A percentile compares a stretch with the other conserved stretches of the same genome.
These are phyloP conservation scores for Thelephora ganbajun DNA, from an alignment of 768 basidiomycete genomes.

Conservation along the genomic window DNA sequence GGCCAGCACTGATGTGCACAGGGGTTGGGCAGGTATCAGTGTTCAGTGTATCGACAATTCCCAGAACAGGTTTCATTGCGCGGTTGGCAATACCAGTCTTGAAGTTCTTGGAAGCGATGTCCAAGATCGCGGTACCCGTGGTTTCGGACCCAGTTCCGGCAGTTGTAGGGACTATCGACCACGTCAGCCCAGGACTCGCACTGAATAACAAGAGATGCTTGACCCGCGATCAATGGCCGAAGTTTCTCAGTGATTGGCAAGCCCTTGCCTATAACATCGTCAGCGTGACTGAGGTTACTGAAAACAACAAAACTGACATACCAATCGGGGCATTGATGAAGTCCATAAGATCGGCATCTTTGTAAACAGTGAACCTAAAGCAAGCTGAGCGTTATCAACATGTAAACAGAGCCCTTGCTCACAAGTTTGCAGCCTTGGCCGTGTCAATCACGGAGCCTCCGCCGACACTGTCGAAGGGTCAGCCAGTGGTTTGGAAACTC, in stretches of 20 bases:
- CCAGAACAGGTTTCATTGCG: conserved; percentile 81
- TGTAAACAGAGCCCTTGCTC: conserved; percentile 8
- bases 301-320: not conserved
- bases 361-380: conserved; percentile 74
- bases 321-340: conserved; percentile 88
- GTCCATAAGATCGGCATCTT: conserved; percentile 85
- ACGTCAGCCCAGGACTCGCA: not conserved
- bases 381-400: conserved; percentile 4
- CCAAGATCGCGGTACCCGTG: conserved; percentile 87
- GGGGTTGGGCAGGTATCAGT: conserved; percentile 86
- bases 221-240: conserved; percentile 73
- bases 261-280: conserved; percentile 48
- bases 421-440: conserved; percentile 90
- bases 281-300: not conserved
- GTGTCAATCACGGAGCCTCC: conserved; percentile 96
- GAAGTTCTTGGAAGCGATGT: conserved; percentile 83
- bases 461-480: conserved; percentile 44
- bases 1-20: conserved; percentile 87
- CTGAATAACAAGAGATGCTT: not conserved
- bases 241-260: conserved; percentile 64
- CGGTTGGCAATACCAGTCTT: conserved; percentile 95
- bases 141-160: conserved; percentile 91
- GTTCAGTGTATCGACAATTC: conserved; percentile 72
- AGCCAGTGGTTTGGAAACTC: not conserved
- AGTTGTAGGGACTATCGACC: conserved; percentile 44